These are phyloP conservation scores for Hypoxylon crocopeplum DNA, from an alignment of 495 filamentous ascomycete species.

Conservation along the genomic window DNA sequence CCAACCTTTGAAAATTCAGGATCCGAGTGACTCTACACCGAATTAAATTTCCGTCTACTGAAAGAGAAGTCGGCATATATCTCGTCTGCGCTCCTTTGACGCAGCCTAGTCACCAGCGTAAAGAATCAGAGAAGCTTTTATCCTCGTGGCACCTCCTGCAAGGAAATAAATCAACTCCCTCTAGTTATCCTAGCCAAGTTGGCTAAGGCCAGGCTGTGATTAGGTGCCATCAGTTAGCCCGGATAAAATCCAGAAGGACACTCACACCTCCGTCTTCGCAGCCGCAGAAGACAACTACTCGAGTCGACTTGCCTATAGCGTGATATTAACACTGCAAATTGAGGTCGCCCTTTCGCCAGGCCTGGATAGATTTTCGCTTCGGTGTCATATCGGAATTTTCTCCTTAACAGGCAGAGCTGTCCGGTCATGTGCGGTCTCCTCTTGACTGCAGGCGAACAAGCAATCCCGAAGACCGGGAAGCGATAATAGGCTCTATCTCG, in stretches of 20 bases:
- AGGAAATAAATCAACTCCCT: not conserved
- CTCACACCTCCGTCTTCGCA: conserved; percentile 22
- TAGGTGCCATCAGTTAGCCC: conserved; percentile 19
- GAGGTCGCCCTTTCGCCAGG: not conserved
- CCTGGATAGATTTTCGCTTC: conserved; percentile 18
- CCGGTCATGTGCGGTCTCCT: conserved; percentile 26
- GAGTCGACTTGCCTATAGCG: not conserved
- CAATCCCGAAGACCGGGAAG: conserved; percentile 32
- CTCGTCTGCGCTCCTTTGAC: conserved; percentile 1
- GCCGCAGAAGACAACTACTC: not conserved
- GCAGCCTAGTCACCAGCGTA: not conserved
- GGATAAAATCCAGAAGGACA: conserved; percentile 27
- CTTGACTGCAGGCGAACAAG: conserved; percentile 12
- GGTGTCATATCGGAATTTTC: conserved; percentile 29
- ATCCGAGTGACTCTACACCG: not conserved
- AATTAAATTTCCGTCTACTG: not conserved
- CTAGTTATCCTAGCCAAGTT: conserved; percentile 12
- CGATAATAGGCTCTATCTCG: conserved; percentile 13
- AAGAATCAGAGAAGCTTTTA: conserved; percentile 3
- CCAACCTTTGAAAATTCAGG: not conserved
- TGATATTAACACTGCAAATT: conserved; percentile 7
- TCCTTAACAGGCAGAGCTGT: conserved; percentile 19
- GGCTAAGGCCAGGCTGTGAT: conserved; percentile 2
- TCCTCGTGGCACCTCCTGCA: conserved; percentile 18
- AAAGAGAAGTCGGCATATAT: not conserved